Evolutionary conservation across 495 filamentous ascomycete species (phyloP), one percentile per base, ranked within the genome.

Genomic region (Hyaloscypha variabilis): DNA sequence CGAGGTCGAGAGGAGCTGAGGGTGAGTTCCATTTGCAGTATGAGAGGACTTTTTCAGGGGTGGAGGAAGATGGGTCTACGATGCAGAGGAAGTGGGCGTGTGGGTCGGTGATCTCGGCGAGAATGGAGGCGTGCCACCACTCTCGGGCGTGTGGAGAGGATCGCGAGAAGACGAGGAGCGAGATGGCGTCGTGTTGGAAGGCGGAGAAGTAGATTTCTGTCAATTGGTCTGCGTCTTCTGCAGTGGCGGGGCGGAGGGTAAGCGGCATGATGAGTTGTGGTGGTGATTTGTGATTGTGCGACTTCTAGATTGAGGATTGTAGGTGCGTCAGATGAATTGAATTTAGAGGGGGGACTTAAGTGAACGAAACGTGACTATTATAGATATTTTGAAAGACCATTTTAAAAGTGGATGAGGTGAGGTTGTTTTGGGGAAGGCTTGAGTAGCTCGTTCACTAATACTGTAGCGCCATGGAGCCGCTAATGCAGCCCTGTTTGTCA

Each of bases 61-160:
- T 4, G 10, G 30, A 34, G 4, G 30, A 34, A 10, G 30, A 34
- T 21, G 71, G 68, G 39, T 74, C 73, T 42, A 75, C 55, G 6
- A 78, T 72, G 62, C 77, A 77, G 25, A 73, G 21, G 71, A 75
- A 77, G 29, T 73, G 71, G 3, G 69, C 34, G 58, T 70, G 66
- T 11, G 74, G 70, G 52, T 74, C 71, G 1, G 63, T 24, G 11
- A 73, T 49, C 13, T 72, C 72, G 13, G 66, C 67, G 8, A 64
- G 39, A 6, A 75, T 36, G 6, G 53, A 34, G 1, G 67, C 42
- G 1, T 25, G 19, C 72, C 72, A 74, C 56, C 70, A 77, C 6
- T 70, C 60, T 21, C 52, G 10, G 13, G 54, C 13, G 14, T 65
- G 54, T n/a, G 61, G 8, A 4, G 64, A 55, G 24, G 60, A 62